Percentiles rank a stretch among this genome's conserved stretches.
Conservation (phyloP, 768 basidiomycete genomes). For the Panaeolus cyanescens region DNA sequence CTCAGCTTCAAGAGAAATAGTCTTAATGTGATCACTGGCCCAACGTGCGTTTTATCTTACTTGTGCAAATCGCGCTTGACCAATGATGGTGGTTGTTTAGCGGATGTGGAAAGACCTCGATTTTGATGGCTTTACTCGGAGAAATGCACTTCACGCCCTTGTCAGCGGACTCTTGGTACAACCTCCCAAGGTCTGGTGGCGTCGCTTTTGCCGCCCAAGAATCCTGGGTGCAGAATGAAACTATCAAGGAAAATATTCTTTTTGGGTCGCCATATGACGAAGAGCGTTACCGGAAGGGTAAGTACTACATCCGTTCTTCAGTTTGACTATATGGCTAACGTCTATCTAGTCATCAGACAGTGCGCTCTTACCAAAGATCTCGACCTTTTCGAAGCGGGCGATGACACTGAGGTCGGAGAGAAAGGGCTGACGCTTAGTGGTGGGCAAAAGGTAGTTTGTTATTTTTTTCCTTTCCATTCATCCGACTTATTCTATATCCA, state of each 20-base stretch:
- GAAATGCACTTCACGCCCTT: slow-evolving; percentile 68
- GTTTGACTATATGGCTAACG: neutral
- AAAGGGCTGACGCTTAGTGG: slow-evolving; percentile 62
- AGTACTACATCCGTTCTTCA: neutral
- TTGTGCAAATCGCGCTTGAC: neutral
- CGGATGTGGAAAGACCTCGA: slow-evolving; percentile 63
- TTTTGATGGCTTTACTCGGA: slow-evolving; percentile 66
- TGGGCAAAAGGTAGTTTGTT: slow-evolving; percentile 38
- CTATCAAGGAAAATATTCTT: slow-evolving; percentile 79
- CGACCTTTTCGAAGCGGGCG: slow-evolving; percentile 66
- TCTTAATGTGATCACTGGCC: slow-evolving; percentile 62
- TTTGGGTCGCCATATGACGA: slow-evolving; percentile 81
- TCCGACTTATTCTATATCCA: slow-evolving; percentile 9
- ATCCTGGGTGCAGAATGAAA: slow-evolving; percentile 84
- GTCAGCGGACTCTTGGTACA: slow-evolving; percentile 60
- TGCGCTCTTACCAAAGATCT: slow-evolving; percentile 76
- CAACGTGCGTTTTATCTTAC: slow-evolving; percentile 34
- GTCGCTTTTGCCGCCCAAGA: slow-evolving; percentile 85
- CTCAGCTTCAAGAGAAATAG: slow-evolving; percentile 53
- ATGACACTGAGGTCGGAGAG: slow-evolving; percentile 72
- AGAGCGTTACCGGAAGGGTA: slow-evolving; percentile 67
- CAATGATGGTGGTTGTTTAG: slow-evolving; percentile 5
- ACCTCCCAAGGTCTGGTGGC: slow-evolving; percentile 66
- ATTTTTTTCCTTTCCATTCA: neutral
- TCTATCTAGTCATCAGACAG: slow-evolving; percentile 56